Evolutionary conservation across 441 rosid species (phyloP).

Genomic region (Euphorbia schlechtendalii): DNA sequence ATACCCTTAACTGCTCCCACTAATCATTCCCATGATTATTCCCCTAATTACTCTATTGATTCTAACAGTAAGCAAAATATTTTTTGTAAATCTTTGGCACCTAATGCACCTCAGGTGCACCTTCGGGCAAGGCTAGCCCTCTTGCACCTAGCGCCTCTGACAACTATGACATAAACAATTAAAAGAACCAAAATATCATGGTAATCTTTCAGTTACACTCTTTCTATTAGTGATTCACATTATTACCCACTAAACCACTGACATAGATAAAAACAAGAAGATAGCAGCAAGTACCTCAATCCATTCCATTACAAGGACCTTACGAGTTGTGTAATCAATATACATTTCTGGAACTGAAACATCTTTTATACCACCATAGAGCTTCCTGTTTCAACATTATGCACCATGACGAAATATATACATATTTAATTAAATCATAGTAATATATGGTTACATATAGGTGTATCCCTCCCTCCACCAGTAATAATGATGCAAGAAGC

Average conservation of each 20-base stretch:
- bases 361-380: slow-evolving; percentile 72
- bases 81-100: too few relatives aligned
- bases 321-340: slow-evolving; percentile 67
- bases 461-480: neutral
- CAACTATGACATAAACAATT: too few relatives aligned
- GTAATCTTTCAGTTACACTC: neutral
- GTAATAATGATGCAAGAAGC: neutral
- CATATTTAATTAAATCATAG: neutral
- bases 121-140: too few relatives aligned
- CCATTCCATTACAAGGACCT: slow-evolving; percentile 95
- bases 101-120: too few relatives aligned
- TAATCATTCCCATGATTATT: too few relatives aligned
- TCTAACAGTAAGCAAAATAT: too few relatives aligned
- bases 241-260: neutral
- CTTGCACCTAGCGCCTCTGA: too few relatives aligned
- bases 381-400: slow-evolving; percentile 44
- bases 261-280: neutral
- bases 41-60: too few relatives aligned
- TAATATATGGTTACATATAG: neutral
- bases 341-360: slow-evolving; percentile 85
- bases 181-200: neutral
- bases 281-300: slow-evolving; percentile 58
- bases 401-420: neutral
- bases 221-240: neutral
- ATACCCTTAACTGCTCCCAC: too few relatives aligned